phyloP scores from a whole-genome alignment of 805 yeast genomes.

The Isabelozyma gotoi region DNA sequence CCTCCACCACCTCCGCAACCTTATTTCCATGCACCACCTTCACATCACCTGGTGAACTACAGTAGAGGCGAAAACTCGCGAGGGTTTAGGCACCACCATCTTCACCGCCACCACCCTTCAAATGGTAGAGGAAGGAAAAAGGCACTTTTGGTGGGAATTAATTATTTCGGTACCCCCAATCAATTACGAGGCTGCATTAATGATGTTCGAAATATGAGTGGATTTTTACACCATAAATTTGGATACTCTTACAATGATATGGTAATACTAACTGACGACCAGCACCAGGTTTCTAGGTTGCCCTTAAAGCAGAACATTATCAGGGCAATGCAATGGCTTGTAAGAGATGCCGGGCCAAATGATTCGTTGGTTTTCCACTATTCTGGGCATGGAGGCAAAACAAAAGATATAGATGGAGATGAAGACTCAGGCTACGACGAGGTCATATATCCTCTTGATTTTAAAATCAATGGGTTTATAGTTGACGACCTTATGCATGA shows the following conservation, averaged over 20 bases:
- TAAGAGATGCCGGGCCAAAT: constrained; percentile 36
- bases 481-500: constrained; percentile 41
- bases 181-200: constrained; percentile 37
- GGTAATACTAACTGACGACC: constrained; percentile 40
- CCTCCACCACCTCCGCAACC: too few species aligned
- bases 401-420: constrained; percentile 35
- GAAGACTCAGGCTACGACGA: constrained; percentile 38
- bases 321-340: constrained; percentile 42
- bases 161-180: constrained; percentile 29
- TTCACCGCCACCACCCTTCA: constrained; percentile 15
- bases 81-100: not conserved
- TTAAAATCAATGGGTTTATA: constrained; percentile 28
- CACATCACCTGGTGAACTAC: too few species aligned
- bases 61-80: not conserved
- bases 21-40: too few species aligned
- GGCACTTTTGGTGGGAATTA: constrained; percentile 35
- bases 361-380: constrained; percentile 40
- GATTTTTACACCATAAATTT: constrained; percentile 25
- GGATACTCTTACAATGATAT: constrained; percentile 37
- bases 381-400: constrained; percentile 39
- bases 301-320: constrained; percentile 32
- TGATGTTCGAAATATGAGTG: constrained; percentile 38
- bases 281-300: constrained; percentile 24
- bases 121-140: constrained; percentile 35
- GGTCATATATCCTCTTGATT: constrained; percentile 38